These are phyloP conservation scores for Seiridium unicorne DNA, from an alignment of 2,329 filamentous ascomycete genomes.

Conservation along the genomic window DNA sequence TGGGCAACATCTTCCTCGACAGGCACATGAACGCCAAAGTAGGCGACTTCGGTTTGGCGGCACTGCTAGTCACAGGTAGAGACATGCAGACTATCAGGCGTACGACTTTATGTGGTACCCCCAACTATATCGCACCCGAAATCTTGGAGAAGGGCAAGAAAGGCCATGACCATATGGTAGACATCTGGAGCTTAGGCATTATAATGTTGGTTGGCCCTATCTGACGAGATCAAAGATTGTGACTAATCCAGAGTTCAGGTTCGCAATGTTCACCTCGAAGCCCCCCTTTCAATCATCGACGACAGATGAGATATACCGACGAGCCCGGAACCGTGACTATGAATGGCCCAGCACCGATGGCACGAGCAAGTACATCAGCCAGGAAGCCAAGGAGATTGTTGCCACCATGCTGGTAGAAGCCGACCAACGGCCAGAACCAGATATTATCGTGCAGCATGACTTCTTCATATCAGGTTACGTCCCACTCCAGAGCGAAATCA, in stretches of 20 bases:
- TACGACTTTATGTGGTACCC: slow-evolving; percentile 93
- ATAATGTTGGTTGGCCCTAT: slow-evolving; percentile 70
- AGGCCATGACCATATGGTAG: slow-evolving; percentile 95
- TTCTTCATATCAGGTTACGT: slow-evolving; percentile 80
- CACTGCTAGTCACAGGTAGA: slow-evolving; percentile 84
- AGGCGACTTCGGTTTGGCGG: slow-evolving; percentile 93
- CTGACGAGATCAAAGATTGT: background rate
- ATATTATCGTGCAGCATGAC: slow-evolving; percentile 74
- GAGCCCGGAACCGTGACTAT: slow-evolving; percentile 69
- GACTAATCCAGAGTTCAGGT: slow-evolving; percentile 50
- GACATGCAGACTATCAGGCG: slow-evolving; percentile 82
- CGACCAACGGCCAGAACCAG: slow-evolving; percentile 71
- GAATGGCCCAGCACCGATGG: slow-evolving; percentile 72
- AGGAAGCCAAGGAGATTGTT: slow-evolving; percentile 76
- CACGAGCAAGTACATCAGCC: slow-evolving; percentile 68
- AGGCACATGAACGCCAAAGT: slow-evolving; percentile 96
- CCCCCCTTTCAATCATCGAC: slow-evolving; percentile 94
- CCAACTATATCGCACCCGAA: slow-evolving; percentile 97
- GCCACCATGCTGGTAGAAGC: slow-evolving; percentile 74
- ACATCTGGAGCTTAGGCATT: slow-evolving; percentile 97
- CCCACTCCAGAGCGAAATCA: slow-evolving; percentile 61
- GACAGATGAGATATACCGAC: slow-evolving; percentile 80
- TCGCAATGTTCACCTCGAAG: slow-evolving; percentile 94
- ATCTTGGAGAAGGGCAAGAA: slow-evolving; percentile 92
- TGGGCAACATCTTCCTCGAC: slow-evolving; percentile 96